Base-by-base conservation (phyloP, 495 filamentous ascomycete genomes). In the Neurospora terricola region DNA sequence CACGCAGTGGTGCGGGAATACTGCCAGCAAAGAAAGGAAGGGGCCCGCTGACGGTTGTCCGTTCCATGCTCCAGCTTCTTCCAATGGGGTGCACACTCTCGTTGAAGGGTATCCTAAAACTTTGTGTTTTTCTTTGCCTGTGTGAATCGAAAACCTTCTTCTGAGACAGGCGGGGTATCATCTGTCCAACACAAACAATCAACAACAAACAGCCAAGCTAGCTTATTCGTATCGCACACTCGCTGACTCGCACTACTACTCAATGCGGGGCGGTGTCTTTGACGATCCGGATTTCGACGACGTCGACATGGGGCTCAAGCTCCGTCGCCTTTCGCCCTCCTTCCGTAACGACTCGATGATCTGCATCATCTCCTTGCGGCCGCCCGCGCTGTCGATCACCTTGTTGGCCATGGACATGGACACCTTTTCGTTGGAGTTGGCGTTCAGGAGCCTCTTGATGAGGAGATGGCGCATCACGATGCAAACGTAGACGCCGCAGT, bases 401-500 rank as follows among this genome's bases (percentile, higher is more conserved):
- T 91, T 91, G 14, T 91, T 91, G 0, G 87, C 90, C 86, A 99
- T 91, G 74, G 90, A 94, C 94, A 98, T 98, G 75, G 89, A 93
- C n/a, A 98, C 89, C 81, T 96, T 96, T 78, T 93, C 88, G 70
- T 87, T 87, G 1, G 90, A 87, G 76, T 92, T 90, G 5, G 91
- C 92, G 62, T 84, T 86, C 59, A 99, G 82, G n/a, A 99, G 82
- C 66, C 92, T 86, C 81, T 92, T 93, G 42, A 97, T 81, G 23
- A 99, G 88, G 18, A 99, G 82, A 80, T 97, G 89, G 45, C 92
- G 87, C 94, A 98, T 99, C 72, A 91, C 87, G 75, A 97, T 87
- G 80, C 96, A 98, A 2, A 99, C 96, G 80, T 93, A 98, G 0
- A 99, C 94, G 16, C 96, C 96, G 78, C 96, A 99, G 82, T 98